These are phyloP conservation scores for Candida gigantensis DNA, from an alignment of 1,139 yeast species.

Conservation along the genomic window DNA sequence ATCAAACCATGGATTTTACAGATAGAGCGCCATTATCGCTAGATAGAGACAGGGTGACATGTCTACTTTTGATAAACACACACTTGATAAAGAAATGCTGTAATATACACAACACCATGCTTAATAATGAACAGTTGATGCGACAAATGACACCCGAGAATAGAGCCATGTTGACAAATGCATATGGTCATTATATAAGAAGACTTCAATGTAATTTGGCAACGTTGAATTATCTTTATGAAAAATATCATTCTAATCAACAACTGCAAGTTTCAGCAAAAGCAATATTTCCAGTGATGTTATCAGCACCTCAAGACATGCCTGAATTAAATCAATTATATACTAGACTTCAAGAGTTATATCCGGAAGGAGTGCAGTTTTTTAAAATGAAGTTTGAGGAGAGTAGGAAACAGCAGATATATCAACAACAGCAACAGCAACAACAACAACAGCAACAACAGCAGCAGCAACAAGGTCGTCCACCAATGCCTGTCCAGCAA, in stretches of 20 bases:
- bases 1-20: conserved; percentile 10
- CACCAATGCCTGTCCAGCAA: conserved; percentile 11
- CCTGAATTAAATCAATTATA: conserved; percentile 53
- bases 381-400: conserved; percentile 49
- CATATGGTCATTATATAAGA: conserved; percentile 52
- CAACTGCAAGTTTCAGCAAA: conserved; percentile 23
- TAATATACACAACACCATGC: conserved; percentile 35
- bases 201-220: conserved; percentile 56
- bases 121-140: conserved; percentile 37
- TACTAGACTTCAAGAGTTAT: conserved; percentile 49
- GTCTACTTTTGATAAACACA: conserved; percentile 52
- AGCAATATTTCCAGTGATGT: conserved; percentile 51
- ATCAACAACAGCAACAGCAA: conserved; percentile 13
- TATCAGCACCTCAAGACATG: conserved; percentile 57
- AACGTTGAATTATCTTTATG: conserved; percentile 54
- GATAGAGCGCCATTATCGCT: conserved; percentile 20
- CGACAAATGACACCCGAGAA: conserved; percentile 39
- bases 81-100: conserved; percentile 53
- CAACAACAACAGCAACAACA: conserved; percentile 12
- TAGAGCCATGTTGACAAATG: conserved; percentile 41
- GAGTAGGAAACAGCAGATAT: conserved; percentile 30
- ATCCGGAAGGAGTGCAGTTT: conserved; percentile 56
- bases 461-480: conserved; percentile 7
- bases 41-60: conserved; percentile 51
- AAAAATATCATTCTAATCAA: conserved; percentile 41